These are phyloP conservation scores for Aspergillus intermedius DNA, from an alignment of 2,329 filamentous ascomycete species.

Conservation along the genomic window DNA sequence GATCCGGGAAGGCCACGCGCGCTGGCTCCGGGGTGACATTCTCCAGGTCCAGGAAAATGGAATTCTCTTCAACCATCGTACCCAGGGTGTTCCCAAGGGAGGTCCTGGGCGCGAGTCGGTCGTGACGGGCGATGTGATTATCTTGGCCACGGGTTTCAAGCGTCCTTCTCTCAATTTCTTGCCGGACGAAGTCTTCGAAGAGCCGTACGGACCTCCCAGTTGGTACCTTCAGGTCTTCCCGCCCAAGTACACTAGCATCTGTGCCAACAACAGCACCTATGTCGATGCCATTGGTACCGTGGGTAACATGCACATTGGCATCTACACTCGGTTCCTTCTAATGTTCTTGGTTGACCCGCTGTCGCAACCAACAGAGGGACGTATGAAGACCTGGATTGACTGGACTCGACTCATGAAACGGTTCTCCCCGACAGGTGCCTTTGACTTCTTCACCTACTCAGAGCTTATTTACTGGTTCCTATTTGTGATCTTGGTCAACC, in stretches of 20 bases:
- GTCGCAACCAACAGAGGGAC: conserved; percentile 61
- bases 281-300: conserved; percentile 73
- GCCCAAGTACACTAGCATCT: conserved; percentile 64
- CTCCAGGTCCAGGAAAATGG: conserved; percentile 57
- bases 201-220: conserved; percentile 71
- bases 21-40: conserved; percentile 79
- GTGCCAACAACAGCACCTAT: conserved; percentile 79
- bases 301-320: conserved; percentile 83
- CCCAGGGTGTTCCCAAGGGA: conserved; percentile 66
- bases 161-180: conserved; percentile 68
- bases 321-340: conserved; percentile 77
- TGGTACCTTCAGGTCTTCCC: conserved; percentile 89
- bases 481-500: conserved; percentile 72
- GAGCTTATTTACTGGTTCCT: conserved; percentile 81
- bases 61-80: conserved; percentile 64
- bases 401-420: conserved; percentile 68
- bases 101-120: conserved; percentile 63
- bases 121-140: conserved; percentile 67
- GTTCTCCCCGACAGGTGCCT: conserved; percentile 64
- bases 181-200: conserved; percentile 63
- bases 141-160: conserved; percentile 78
- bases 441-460: conserved; percentile 85
- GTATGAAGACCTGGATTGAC: conserved; percentile 84
- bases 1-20: conserved; percentile 63
- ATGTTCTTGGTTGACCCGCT: conserved; percentile 81